Conservation (phyloP, 768 basidiomycete genomes). For the Amanita rimosa region DNA sequence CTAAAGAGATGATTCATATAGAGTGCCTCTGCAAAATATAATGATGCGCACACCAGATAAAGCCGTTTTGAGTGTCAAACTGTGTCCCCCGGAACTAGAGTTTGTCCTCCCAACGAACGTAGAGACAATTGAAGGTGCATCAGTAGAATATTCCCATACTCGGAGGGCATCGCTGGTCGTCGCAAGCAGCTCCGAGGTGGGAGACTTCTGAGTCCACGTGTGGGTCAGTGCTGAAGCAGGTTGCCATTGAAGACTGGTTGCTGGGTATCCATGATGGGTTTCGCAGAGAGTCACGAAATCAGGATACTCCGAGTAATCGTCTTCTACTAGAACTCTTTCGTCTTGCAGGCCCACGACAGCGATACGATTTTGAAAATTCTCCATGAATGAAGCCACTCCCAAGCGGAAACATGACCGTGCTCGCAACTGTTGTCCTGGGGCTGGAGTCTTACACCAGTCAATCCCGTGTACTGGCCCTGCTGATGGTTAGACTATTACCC, state of each 20-base stretch:
- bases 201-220: constrained; percentile 59
- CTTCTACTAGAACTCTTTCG: constrained; percentile 79
- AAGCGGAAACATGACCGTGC: constrained; percentile 74
- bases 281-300: constrained; percentile 85
- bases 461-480: constrained; percentile 79
- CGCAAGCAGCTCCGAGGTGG: constrained; percentile 72
- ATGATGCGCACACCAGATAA: constrained; percentile 61
- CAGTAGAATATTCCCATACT: constrained; percentile 81
- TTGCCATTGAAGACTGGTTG: constrained; percentile 90
- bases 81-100: constrained; percentile 40
- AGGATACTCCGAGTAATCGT: constrained; percentile 71
- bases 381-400: constrained; percentile 76
- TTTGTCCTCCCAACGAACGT: constrained; percentile 64
- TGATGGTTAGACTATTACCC: background rate
- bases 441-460: constrained; percentile 81
- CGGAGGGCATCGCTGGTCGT: constrained; percentile 90
- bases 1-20: constrained; percentile 19
- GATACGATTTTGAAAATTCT: constrained; percentile 76
- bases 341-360: constrained; percentile 73
- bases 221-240: constrained; percentile 57
- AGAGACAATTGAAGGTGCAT: constrained; percentile 44
- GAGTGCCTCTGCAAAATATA: constrained; percentile 2
- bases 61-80: constrained; percentile 61
- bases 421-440: constrained; percentile 61
- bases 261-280: constrained; percentile 83